Conservation (phyloP, 805 yeast species). For the Metschnikowia kunwiensis region DNA sequence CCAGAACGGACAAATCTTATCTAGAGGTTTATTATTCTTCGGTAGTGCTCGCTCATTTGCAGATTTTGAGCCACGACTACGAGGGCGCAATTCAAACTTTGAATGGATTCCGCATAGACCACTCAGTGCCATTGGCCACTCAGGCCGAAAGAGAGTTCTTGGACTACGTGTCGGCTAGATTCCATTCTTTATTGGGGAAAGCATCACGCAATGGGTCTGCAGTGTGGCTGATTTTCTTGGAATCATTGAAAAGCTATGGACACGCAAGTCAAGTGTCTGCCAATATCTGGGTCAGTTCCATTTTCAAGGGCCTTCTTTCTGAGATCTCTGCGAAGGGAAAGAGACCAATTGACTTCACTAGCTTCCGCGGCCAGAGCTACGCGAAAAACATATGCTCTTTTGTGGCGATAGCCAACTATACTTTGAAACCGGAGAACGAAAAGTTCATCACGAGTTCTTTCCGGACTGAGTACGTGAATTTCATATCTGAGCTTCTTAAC, state of each 20-base stretch:
- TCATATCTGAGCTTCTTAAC: conserved; percentile 21
- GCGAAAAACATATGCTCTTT: conserved; percentile 25
- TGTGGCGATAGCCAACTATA: conserved; percentile 27
- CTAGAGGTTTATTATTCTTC: conserved; percentile 34
- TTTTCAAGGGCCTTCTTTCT: conserved; percentile 22
- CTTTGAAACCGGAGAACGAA: conserved; percentile 23
- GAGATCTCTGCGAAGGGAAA: conserved; percentile 20
- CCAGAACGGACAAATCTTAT: conserved; percentile 21
- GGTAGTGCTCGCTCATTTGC: conserved; percentile 35
- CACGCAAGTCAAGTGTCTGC: conserved; percentile 33
- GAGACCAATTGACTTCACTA: conserved; percentile 17
- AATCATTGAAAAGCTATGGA: conserved; percentile 17
- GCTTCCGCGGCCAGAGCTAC: conserved; percentile 20
- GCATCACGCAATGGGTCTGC: conserved; percentile 18
- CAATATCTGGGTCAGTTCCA: conserved; percentile 32
- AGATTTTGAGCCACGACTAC: conserved; percentile 25
- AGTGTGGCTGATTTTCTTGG: conserved; percentile 29
- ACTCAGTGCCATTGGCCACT: conserved; percentile 3
- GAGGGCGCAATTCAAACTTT: conserved; percentile 21
- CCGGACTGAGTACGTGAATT: conserved; percentile 26
- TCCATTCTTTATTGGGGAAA: conserved; percentile 31
- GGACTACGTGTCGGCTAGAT: conserved; percentile 33
- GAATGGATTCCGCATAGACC: conserved; percentile 11
- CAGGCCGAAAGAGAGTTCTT: conserved; percentile 23
- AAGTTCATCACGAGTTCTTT: conserved; percentile 19